These are phyloP conservation scores for Ophiosphaerella narmari DNA, from an alignment of 2,329 filamentous ascomycete genomes.

Conservation along the genomic window DNA sequence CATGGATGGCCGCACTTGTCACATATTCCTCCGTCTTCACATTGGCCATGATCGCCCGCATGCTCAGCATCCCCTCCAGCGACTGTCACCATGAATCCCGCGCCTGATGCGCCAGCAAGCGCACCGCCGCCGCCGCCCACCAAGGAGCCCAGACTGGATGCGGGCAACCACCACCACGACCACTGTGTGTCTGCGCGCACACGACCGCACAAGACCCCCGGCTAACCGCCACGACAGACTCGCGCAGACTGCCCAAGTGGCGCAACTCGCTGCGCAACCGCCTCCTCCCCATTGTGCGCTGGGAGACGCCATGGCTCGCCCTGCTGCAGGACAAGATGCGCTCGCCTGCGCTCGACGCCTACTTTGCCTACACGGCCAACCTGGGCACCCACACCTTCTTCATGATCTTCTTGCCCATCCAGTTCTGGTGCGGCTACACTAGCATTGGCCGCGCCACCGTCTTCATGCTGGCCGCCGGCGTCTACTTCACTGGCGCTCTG, in stretches of 20 bases:
- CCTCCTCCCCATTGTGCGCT: constrained; percentile 84
- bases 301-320: constrained; percentile 94
- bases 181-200: constrained; percentile 47
- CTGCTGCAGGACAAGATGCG: constrained; percentile 80
- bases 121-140: background rate
- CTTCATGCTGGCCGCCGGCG: constrained; percentile 69
- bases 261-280: constrained; percentile 81
- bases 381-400: constrained; percentile 98
- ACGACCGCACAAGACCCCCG: too few species aligned
- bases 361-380: constrained; percentile 96
- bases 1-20: too few species aligned
- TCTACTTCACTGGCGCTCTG: constrained; percentile 78
- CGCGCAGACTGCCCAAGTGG: constrained; percentile 82
- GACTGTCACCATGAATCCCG: constrained; percentile 30
- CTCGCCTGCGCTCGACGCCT: constrained; percentile 85
- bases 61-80: constrained; percentile 12
- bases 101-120: background rate
- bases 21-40: background rate
- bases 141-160: constrained; percentile 57
- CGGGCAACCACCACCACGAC: constrained; percentile 78
- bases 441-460: constrained; percentile 74
- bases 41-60: constrained; percentile 18
- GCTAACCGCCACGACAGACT: constrained; percentile 61
- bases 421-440: constrained; percentile 95
- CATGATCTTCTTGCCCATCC: constrained; percentile 90